Evolutionary conservation across 768 basidiomycete species (phyloP).

Genomic region (Albatrellus ellisii): DNA sequence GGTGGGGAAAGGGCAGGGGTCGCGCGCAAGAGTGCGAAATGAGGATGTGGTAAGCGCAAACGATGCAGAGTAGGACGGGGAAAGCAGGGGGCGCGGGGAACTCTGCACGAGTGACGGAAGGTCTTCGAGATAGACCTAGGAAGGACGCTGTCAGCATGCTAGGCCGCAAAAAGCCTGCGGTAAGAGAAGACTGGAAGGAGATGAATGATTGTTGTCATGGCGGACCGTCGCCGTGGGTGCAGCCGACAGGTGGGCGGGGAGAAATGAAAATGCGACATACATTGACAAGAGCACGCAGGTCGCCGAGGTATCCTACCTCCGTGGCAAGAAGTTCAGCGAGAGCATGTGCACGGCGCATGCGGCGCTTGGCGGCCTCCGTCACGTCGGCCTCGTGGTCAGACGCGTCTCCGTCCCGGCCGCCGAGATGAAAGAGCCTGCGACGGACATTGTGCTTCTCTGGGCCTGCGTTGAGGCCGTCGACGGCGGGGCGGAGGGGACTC

Average conservation of each 20-base stretch:
- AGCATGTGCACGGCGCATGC: constrained; percentile 40
- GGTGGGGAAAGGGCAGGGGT: neutral
- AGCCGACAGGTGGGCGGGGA: neutral
- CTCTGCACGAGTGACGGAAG: constrained; percentile 16
- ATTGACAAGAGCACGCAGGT: constrained; percentile 64
- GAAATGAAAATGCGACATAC: constrained; percentile 28
- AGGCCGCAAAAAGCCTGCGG: too few relatives aligned
- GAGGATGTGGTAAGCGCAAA: neutral
- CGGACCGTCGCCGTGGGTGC: neutral
- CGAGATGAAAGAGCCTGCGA: constrained; percentile 21
- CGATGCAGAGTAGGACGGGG: constrained; percentile 19
- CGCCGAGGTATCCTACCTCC: constrained; percentile 70
- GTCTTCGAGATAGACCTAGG: constrained; percentile 34
- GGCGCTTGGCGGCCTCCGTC: constrained; percentile 6
- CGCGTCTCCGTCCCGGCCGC: constrained; percentile 17
- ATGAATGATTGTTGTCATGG: neutral
- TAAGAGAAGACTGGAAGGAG: neutral
- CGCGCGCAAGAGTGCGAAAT: neutral
- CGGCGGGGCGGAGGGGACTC: neutral
- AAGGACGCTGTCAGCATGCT: too few relatives aligned
- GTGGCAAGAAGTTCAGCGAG: constrained; percentile 77
- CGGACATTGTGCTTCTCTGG: neutral
- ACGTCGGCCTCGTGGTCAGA: neutral
- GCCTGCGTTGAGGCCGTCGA: neutral
- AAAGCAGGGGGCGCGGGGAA: constrained; percentile 19